These are phyloP conservation scores for Arctostaphylos glauca DNA, from an alignment of 148 eudicot species.

Conservation along the genomic window DNA sequence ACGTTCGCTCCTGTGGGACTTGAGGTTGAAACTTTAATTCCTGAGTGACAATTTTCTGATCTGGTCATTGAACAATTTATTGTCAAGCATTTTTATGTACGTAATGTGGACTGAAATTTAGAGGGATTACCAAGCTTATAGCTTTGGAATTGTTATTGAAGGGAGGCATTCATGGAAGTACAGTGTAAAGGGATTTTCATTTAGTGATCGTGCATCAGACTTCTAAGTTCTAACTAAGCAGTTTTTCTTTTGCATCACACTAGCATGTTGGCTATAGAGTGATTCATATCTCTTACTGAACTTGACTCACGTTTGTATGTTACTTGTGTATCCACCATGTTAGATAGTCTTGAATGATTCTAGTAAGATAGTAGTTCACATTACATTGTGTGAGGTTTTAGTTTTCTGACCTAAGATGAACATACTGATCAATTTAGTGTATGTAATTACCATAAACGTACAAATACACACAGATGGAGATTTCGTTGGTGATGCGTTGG, in stretches of 20 bases:
- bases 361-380: not conserved
- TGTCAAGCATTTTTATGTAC: not conserved
- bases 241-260: not conserved
- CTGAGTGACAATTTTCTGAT: not conserved
- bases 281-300: not conserved
- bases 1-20: constrained; percentile 68
- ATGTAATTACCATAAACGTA: not conserved
- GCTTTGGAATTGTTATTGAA: not conserved
- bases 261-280: constrained; percentile 1
- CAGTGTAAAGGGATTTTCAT: constrained; percentile 1
- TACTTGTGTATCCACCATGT: not conserved
- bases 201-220: not conserved
- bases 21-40: constrained; percentile 48
- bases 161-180: not conserved
- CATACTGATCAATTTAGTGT: constrained; percentile 6
- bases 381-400: not conserved
- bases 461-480: not conserved
- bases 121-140: not conserved
- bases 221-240: not conserved
- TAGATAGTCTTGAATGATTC: not conserved
- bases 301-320: not conserved
- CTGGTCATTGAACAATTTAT: not conserved
- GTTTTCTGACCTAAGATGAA: not conserved
- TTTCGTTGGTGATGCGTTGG: not conserved
- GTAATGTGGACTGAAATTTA: not conserved